These are phyloP conservation scores for Agapanthus africanus DNA, from an alignment of 106 monocot genomes.

Conservation along the genomic window DNA sequence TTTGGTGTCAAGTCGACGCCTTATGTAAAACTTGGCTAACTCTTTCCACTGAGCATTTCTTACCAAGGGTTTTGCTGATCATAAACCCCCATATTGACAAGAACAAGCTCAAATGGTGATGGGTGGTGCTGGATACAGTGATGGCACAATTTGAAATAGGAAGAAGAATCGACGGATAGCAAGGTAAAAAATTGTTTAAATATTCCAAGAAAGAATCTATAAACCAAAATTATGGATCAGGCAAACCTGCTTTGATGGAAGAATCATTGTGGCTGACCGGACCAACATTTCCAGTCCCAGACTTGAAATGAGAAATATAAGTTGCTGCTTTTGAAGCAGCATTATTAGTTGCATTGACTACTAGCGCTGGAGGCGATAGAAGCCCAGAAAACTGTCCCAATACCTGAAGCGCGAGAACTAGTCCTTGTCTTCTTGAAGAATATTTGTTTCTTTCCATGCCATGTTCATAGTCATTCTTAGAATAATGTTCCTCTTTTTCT, in stretches of 20 bases:
- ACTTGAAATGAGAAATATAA: constrained; percentile 51
- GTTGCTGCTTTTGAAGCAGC: constrained; percentile 85
- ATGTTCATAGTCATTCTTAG: constrained; percentile 8
- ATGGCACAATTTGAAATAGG: background rate
- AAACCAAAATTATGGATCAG: background rate
- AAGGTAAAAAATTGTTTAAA: background rate
- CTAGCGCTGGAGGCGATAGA: constrained; percentile 61
- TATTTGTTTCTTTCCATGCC: constrained; percentile 20
- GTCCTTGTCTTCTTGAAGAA: constrained; percentile 59
- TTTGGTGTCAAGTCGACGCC: background rate
- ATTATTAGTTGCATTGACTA: constrained; percentile 58
- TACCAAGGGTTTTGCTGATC: background rate
- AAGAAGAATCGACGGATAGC: too few species aligned
- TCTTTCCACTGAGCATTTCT: background rate
- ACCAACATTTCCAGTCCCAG: constrained; percentile 28
- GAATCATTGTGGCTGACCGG: constrained; percentile 20
- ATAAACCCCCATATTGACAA: background rate
- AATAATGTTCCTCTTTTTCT: constrained; percentile 23
- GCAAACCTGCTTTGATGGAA: constrained; percentile 63
- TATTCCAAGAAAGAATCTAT: background rate
- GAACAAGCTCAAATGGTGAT: background rate
- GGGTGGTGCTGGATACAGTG: background rate
- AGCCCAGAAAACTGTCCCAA: constrained; percentile 67
- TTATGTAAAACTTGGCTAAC: background rate
- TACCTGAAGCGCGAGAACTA: constrained; percentile 70